Evolutionary conservation across 202 grass and related monocot genomes (phyloP), one percentile per base, ranked within the genome.

Genomic region (Panicum hallii): DNA sequence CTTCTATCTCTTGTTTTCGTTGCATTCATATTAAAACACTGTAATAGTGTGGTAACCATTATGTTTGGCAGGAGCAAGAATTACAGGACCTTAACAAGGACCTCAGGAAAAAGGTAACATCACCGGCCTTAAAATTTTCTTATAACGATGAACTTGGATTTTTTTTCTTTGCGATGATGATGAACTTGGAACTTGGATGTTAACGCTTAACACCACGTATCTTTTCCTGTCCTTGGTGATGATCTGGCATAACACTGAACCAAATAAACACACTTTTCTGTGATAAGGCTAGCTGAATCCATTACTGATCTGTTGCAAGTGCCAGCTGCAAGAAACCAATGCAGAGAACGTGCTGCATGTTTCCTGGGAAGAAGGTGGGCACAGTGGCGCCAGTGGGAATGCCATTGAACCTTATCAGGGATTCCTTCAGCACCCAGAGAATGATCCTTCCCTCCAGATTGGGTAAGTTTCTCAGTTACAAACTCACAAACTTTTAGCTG

Each of bases 21-120:
- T 82, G 23, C 46, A 53, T 49, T 45, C 28, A 62, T 47, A 69
- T 64, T 57, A 4, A 4, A 40, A 61, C 55, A 16, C 68, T n/a
- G 12, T 62, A 50, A 47, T 66, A 26, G 4, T 1, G 36, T 4
- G 13, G 4, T 80, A 57, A 77, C 73, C 75, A 41, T 53, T 28
- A 86, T 49, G 11, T 12, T 84, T 20, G 72, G 61, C 75, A 93
- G 91, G 82, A 93, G 66, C 85, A 90, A 79, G 69, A 86, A 62
- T 70, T 90, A 79, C 82, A 86, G 56, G 79, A 90, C 72, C 77
- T 78, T 23, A 93, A 93, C 75, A 90, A 74, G 50, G 46, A 63
- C n/a, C 36, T 93, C 41, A 88, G 75, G 84, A 93, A 67, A 72
- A 88, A 90, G 91, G 91, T 93, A 64, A 52, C 5, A n/a, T 34